Percentiles rank a stretch among this genome's conserved stretches.
Evolutionary conservation across 2,329 filamentous ascomycete genomes (phyloP).

Genomic region (Fusarium musae): DNA sequence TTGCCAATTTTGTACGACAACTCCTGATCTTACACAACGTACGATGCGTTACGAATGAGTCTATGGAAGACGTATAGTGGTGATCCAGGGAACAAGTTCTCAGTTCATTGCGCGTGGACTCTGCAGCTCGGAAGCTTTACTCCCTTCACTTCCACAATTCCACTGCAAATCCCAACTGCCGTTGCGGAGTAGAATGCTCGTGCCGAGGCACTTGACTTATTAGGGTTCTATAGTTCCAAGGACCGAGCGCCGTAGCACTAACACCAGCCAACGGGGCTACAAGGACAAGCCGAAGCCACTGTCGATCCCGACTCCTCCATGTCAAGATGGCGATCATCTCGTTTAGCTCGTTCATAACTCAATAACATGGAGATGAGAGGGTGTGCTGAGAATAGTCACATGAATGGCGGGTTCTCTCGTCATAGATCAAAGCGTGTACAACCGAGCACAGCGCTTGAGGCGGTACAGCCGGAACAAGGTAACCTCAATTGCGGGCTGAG

Average conservation of each 20-base stretch:
- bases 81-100: background rate
- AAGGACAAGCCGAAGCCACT: background rate
- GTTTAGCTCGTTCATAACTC: too few relatives aligned
- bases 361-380: background rate
- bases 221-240: slow-evolving; percentile 1
- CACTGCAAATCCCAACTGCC: background rate
- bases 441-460: background rate
- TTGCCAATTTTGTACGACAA: background rate
- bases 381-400: background rate
- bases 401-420: background rate
- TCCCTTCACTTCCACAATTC: background rate
- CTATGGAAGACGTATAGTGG: background rate
- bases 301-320: background rate
- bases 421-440: background rate
- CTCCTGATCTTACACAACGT: background rate
- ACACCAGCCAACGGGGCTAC: background rate
- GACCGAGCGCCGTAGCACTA: background rate
- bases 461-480: background rate
- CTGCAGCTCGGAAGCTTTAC: background rate
- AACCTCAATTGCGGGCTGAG: too few relatives aligned
- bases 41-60: accelerated
- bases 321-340: background rate
- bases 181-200: background rate
- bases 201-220: background rate
- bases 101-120: background rate